Evolutionary conservation across 164 flowering plant genomes (phyloP), one percentile per base, ranked within the genome.

Genomic region (Aristolochia californica): DNA sequence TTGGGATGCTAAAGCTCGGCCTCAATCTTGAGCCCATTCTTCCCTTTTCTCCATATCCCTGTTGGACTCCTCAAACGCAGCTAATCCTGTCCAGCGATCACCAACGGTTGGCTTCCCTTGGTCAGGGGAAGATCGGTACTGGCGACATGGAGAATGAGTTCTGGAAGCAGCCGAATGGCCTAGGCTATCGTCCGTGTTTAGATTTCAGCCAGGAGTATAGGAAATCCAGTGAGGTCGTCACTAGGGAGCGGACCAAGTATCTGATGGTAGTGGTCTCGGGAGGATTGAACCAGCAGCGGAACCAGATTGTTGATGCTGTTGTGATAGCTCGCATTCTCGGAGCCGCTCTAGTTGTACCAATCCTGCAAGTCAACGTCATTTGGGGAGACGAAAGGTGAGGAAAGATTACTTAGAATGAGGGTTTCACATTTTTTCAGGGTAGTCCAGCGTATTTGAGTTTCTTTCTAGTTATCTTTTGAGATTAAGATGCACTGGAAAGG

Each of bases 261-360:
- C 56, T 94, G 72, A 64, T 90, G 73, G 99, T 94, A 20, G 97
- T 90, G 49, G 99, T 90, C 34, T 73, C 95, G 13, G 99, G 99
- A 2, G 99, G 99, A 9, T 75, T 94, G 82, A 90, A 94, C 66
- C 99, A 90, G 73, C 99, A 94, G 75, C 74, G 97, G 72, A 90
- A 94, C 74, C 97, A 94, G 78, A 90, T 94, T 60, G 95, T 94
- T 26, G 99, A 94, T 63, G 99, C 99, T 40, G 95, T 87, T 23
- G 96, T 94, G 13, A 87, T 94, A 65, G 99, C 97, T 26, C 70
- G 99, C 63, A 82, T 94, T 55, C 95, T 94, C 51, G 97, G 97
- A 0, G 97, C 99, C 68, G 80, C 93, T 60, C 67, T 90, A 48
- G 96, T 94, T 47, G 86, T 90, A 43, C 99, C 99, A 15, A 76